phyloP scores from a whole-genome alignment of 2,329 filamentous ascomycete species.

The Beauveria rudraprayagi region DNA sequence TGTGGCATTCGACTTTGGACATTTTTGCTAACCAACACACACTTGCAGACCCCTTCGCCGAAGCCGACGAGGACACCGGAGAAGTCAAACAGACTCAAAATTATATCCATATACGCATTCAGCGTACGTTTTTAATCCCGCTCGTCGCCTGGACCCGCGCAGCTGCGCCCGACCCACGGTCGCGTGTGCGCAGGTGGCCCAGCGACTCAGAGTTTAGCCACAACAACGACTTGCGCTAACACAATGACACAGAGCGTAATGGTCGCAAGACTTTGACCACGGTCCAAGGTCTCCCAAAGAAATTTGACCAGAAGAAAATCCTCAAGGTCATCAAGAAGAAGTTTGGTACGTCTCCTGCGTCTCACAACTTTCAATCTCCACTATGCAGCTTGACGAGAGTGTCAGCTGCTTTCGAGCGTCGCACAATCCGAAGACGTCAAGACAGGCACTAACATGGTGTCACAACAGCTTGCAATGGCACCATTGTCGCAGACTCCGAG shows the following conservation, averaged over 20 bases:
- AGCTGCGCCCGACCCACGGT: background rate
- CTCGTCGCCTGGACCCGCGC: constrained; percentile 4
- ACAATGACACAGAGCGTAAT: constrained; percentile 75
- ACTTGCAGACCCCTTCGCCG: constrained; percentile 93
- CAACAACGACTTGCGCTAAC: constrained; percentile 29
- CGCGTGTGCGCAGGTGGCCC: background rate
- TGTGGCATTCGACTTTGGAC: background rate
- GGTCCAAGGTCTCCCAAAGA: constrained; percentile 96
- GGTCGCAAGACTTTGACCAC: constrained; percentile 99
- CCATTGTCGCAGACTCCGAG: constrained; percentile 88
- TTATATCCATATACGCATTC: constrained; percentile 99
- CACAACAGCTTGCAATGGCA: constrained; percentile 91
- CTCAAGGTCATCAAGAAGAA: constrained; percentile 99
- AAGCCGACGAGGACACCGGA: constrained; percentile 99
- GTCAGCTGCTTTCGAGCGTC: background rate
- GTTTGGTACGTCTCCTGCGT: constrained; percentile 58
- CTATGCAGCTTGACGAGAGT: background rate
- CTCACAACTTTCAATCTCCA: background rate
- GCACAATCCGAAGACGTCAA: background rate
- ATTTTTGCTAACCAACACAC: constrained; percentile 19
- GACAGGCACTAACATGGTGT: background rate
- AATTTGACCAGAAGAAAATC: constrained; percentile 99
- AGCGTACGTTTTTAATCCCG: constrained; percentile 59
- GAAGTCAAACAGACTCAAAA: constrained; percentile 92
- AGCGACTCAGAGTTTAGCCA: background rate